Evolutionary conservation across 495 filamentous ascomycete genomes (phyloP).

Genomic region (Penicillium manginii): DNA sequence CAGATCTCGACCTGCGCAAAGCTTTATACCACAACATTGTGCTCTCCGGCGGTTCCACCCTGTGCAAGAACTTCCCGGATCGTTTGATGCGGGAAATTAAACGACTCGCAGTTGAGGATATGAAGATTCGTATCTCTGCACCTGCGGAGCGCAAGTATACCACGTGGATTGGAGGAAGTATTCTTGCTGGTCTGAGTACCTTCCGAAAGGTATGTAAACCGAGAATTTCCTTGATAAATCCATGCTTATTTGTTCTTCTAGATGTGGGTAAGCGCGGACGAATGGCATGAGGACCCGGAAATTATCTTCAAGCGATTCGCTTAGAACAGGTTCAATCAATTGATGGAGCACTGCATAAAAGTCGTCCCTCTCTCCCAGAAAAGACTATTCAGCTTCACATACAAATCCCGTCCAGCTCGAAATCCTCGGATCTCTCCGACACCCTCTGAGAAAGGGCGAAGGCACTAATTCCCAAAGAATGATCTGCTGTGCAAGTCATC

Average conservation of each 20-base stretch:
- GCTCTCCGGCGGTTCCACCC: constrained; percentile 89
- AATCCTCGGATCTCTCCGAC: constrained; percentile 2
- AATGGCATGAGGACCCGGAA: constrained; percentile 99
- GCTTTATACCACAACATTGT: constrained; percentile 95
- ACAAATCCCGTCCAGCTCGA: not conserved
- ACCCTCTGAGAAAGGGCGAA: constrained; percentile 2
- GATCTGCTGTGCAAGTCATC: constrained; percentile 1
- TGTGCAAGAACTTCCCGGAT: constrained; percentile 95
- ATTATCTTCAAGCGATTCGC: constrained; percentile 98
- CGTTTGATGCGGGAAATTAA: constrained; percentile 90
- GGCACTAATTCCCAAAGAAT: constrained; percentile 7
- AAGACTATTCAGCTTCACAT: not conserved
- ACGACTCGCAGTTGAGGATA: constrained; percentile 92
- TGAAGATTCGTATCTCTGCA: constrained; percentile 98
- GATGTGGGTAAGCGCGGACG: constrained; percentile 99
- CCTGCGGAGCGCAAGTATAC: constrained; percentile 97
- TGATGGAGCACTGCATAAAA: not conserved
- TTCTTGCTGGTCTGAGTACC: constrained; percentile 94
- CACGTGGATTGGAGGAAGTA: constrained; percentile 98
- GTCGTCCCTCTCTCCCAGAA: not conserved
- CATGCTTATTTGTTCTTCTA: constrained; percentile 40
- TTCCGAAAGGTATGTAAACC: constrained; percentile 83
- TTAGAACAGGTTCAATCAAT: constrained; percentile 35
- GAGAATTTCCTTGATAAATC: not conserved
- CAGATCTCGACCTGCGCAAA: constrained; percentile 96